Evolutionary conservation across 2,329 filamentous ascomycete genomes (phyloP).

Genomic region (Penicillium sp.): DNA sequence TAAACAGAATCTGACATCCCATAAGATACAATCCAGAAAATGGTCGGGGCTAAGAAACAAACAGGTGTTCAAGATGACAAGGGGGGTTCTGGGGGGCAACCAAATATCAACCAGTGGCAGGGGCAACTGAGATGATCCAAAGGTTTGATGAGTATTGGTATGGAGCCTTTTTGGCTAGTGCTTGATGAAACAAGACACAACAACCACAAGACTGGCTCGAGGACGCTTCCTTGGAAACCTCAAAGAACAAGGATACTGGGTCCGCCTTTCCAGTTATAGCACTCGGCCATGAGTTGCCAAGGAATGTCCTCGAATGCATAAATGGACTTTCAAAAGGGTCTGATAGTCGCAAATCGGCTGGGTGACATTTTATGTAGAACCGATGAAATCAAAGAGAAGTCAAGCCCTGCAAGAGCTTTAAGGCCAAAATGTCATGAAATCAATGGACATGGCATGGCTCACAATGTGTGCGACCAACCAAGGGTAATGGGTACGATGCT

Average conservation of each 20-base stretch:
- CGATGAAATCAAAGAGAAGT: slow-evolving; percentile 2
- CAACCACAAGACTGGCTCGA: neutral
- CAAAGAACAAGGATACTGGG: neutral
- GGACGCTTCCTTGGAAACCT: neutral
- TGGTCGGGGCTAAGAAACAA: neutral
- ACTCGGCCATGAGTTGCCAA: neutral
- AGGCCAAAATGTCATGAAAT: neutral
- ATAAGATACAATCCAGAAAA: slow-evolving; percentile 17
- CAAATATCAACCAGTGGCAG: neutral
- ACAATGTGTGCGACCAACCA: neutral
- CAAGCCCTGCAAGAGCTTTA: neutral
- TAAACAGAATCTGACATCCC: slow-evolving; percentile 17
- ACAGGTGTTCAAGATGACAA: neutral
- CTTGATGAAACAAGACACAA: neutral
- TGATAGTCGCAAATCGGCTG: neutral
- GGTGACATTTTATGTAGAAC: slow-evolving; percentile 6
- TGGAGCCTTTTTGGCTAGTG: neutral
- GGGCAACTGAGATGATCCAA: neutral
- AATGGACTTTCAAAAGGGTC: neutral
- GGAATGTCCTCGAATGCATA: neutral
- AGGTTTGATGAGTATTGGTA: neutral
- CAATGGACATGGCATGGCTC: slow-evolving; percentile 1
- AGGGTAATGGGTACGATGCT: slow-evolving; percentile 11
- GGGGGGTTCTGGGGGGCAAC: neutral
- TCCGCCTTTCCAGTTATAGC: neutral